Evolutionary conservation across 257 asterid species (phyloP).

Genomic region (Solanum acaule): DNA sequence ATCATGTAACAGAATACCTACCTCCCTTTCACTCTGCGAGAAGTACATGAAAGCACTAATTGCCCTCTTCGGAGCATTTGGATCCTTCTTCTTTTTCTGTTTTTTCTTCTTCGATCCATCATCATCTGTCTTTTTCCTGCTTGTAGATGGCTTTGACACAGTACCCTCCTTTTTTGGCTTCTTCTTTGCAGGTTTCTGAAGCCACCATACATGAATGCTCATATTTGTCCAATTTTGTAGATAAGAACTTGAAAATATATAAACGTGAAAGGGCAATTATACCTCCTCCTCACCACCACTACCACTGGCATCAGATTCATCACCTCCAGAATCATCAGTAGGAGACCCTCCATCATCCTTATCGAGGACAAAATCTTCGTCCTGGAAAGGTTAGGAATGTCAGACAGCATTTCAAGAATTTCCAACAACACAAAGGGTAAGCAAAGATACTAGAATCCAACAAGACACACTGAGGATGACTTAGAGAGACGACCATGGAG

Average conservation of each 20-base stretch:
- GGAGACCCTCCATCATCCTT: slow-evolving; percentile 91
- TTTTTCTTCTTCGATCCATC: slow-evolving; percentile 71
- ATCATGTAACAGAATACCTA: slow-evolving; percentile 5
- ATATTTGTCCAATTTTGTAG: neutral
- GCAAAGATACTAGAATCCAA: neutral
- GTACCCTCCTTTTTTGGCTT: slow-evolving; percentile 59
- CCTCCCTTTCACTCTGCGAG: slow-evolving; percentile 88
- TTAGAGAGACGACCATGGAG: neutral
- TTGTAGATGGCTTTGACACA: slow-evolving; percentile 46
- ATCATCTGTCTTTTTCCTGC: slow-evolving; percentile 59
- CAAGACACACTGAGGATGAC: neutral
- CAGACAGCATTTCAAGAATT: neutral
- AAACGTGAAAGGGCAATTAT: neutral
- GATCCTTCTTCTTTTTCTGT: slow-evolving; percentile 85
- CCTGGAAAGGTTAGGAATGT: slow-evolving; percentile 28
- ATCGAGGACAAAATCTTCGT: slow-evolving; percentile 70
- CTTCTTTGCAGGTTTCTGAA: slow-evolving; percentile 51
- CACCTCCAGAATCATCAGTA: slow-evolving; percentile 90
- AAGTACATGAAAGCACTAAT: slow-evolving; percentile 83
- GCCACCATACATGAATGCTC: slow-evolving; percentile 13
- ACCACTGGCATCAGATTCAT: slow-evolving; percentile 64
- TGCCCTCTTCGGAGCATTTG: slow-evolving; percentile 93
- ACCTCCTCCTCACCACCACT: slow-evolving; percentile 82
- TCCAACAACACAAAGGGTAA: neutral
- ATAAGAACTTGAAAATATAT: neutral